A percentile compares a stretch with the other conserved stretches of the same genome.
Conservation (phyloP, 208 protist genomes). For the Leptomonas pyrrhocoris region DNA sequence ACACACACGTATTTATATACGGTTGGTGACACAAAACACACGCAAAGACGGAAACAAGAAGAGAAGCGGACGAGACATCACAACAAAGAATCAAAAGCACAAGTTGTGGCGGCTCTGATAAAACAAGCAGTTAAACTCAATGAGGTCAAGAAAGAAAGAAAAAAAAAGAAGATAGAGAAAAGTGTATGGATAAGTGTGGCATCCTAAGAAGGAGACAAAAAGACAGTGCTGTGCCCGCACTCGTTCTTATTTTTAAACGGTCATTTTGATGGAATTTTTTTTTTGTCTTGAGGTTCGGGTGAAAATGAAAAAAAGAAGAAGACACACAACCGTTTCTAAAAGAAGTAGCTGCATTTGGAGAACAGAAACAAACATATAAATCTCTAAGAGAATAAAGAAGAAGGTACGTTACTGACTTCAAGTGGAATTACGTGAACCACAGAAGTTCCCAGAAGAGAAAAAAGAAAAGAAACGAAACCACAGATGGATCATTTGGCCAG, state of each 20-base stretch:
- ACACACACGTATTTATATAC: too few species aligned
- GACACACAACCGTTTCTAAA: too few species aligned
- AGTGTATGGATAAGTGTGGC: too few species aligned
- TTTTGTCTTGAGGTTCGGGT: constrained; percentile 3
- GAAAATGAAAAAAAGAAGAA: constrained; percentile 28
- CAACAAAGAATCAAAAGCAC: neutral
- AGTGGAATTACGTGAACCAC: too few species aligned
- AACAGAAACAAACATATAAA: constrained; percentile 2
- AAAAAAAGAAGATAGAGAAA: neutral
- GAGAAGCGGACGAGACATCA: neutral
- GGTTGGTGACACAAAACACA: too few species aligned
- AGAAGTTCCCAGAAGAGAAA: too few species aligned
- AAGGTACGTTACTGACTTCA: neutral
- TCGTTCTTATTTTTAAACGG: too few species aligned
- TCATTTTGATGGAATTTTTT: neutral
- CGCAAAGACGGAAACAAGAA: neutral
- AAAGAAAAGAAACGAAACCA: too few species aligned
- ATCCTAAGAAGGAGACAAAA: neutral
- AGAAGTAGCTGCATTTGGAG: too few species aligned
- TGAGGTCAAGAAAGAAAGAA: constrained; percentile 2
- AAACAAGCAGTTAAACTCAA: neutral
- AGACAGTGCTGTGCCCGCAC: neutral
- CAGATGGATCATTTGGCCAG: too few species aligned
- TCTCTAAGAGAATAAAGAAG: neutral
- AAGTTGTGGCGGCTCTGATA: neutral